Base-by-base conservation (phyloP, 2,329 filamentous ascomycete genomes). In the Stagonosporopsis chrysanthemi region DNA sequence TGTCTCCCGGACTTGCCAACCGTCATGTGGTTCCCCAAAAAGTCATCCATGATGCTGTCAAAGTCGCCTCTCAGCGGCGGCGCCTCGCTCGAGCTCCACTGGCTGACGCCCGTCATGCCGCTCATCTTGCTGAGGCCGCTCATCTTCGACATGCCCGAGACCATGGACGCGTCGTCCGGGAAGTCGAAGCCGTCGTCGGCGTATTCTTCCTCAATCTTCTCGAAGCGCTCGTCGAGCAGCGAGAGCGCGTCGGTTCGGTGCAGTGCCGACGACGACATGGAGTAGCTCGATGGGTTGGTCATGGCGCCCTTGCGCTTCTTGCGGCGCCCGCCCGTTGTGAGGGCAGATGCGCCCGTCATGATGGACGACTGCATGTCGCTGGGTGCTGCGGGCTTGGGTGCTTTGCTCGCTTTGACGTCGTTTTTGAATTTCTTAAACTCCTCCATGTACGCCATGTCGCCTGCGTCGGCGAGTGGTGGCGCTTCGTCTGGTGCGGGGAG, bases 281-380 rank as follows among this genome's bases (percentile, higher is more conserved):
- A 95, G 78, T 95, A 96, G 56, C 86, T 88, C 0, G 92, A 95
- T 0, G 90, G 89, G 63, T 90, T 91, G 3, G 94, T 98, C 75
- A 96, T 80, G 2, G 95, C 94, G 42, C 93, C 94, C 82, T 97
- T 98, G 72, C 94, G 88, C 85, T 97, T 97, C 88, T 98, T 98
- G 60, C 84, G 85, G 49, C 91, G 87, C 31, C 92, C 92, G 33
- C 90, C 91, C 0, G 68, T 61, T 60, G 88, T 90, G 1, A 90
- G 89, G 2, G 77, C 79, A 0, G 90, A 92, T 0, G 89, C 88
- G n/a, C 77, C 77, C 1, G 89, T 92, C 80, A 90, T 85, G 65
- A 89, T 81, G 6, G 90, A 90, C 2, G 86, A 88, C 69, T 90
- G 87, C 43, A 89, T 70, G 62, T 89, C 89, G 3, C 87, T 88